Percentiles rank a stretch among this genome's conserved stretches.
Conservation (phyloP, 805 yeast species). For the Yamadazyma phyllophila region DNA sequence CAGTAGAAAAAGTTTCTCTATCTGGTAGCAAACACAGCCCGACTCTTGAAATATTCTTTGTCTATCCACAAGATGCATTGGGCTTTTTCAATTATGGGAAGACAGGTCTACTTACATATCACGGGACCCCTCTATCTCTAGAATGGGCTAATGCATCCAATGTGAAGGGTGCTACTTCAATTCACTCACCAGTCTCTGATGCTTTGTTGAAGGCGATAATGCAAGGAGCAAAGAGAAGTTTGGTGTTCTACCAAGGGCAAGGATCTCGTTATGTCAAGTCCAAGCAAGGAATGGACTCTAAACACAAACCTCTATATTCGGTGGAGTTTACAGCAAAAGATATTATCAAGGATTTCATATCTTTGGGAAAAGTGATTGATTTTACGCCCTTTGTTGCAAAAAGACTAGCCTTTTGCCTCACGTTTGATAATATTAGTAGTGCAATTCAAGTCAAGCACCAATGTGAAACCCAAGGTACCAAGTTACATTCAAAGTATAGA, state of each 20-base stretch:
- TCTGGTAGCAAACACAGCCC: slow-evolving; percentile 16
- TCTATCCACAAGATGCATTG: slow-evolving; percentile 51
- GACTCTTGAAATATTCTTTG: slow-evolving; percentile 48
- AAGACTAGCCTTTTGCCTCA: slow-evolving; percentile 59
- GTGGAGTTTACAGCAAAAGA: slow-evolving; percentile 43
- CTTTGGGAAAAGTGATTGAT: slow-evolving; percentile 61
- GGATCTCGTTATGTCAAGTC: neutral
- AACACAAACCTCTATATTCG: slow-evolving; percentile 30
- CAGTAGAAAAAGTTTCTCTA: slow-evolving; percentile 51
- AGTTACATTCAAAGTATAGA: slow-evolving; percentile 44
- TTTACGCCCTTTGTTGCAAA: slow-evolving; percentile 65
- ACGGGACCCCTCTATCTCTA: slow-evolving; percentile 51
- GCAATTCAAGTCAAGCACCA: slow-evolving; percentile 59
- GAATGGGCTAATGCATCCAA: slow-evolving; percentile 43
- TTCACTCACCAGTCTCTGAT: slow-evolving; percentile 23
- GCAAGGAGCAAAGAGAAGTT: slow-evolving; percentile 54
- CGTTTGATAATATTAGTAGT: slow-evolving; percentile 54
- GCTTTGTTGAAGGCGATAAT: slow-evolving; percentile 31
- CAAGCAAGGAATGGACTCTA: slow-evolving; percentile 18
- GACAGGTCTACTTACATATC: slow-evolving; percentile 55
- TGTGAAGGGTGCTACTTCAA: slow-evolving; percentile 11
- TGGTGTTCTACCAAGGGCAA: slow-evolving; percentile 36
- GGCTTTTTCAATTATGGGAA: slow-evolving; percentile 49
- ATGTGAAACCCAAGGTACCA: slow-evolving; percentile 30
- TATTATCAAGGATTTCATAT: slow-evolving; percentile 48